Evolutionary conservation across 352 stramenopile genomes (phyloP).

Genomic region (Globisporangium cylindrosporum): DNA sequence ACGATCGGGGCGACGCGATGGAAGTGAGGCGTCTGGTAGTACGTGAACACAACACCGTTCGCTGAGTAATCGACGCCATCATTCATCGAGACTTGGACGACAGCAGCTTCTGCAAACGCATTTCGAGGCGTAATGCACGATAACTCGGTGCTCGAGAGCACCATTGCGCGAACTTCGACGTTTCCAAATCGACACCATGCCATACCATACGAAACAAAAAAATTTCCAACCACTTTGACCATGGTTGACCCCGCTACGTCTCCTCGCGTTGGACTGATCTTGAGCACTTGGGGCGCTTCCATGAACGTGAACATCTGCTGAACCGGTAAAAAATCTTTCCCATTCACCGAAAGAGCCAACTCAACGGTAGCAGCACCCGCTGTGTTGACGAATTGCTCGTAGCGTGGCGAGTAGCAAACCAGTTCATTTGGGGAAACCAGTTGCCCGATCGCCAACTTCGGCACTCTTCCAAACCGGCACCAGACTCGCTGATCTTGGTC

Average conservation of each 20-base stretch:
- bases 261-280: constrained; percentile 46
- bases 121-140: constrained; percentile 41
- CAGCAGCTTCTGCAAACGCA: constrained; percentile 29
- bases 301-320: constrained; percentile 53
- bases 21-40: constrained; percentile 47
- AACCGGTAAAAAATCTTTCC: constrained; percentile 58
- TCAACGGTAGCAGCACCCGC: constrained; percentile 9
- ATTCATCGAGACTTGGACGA: constrained; percentile 83
- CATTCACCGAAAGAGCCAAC: constrained; percentile 70
- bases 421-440: constrained; percentile 26
- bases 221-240: constrained; percentile 55
- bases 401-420: constrained; percentile 38
- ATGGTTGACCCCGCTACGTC: constrained; percentile 48
- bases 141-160: constrained; percentile 35
- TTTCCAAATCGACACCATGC: constrained; percentile 57
- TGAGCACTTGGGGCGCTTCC: constrained; percentile 32
- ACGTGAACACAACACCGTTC: constrained; percentile 62
- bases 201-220: constrained; percentile 25
- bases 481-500: constrained; percentile 25
- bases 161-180: constrained; percentile 30
- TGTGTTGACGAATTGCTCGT: not conserved
- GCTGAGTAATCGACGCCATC: constrained; percentile 86
- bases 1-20: constrained; percentile 38
- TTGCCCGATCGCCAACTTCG: constrained; percentile 26
- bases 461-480: constrained; percentile 61